Evolutionary conservation across 495 filamentous ascomycete species (phyloP), one percentile per base, ranked within the genome.

Genomic region (Tuber umbilicatum): DNA sequence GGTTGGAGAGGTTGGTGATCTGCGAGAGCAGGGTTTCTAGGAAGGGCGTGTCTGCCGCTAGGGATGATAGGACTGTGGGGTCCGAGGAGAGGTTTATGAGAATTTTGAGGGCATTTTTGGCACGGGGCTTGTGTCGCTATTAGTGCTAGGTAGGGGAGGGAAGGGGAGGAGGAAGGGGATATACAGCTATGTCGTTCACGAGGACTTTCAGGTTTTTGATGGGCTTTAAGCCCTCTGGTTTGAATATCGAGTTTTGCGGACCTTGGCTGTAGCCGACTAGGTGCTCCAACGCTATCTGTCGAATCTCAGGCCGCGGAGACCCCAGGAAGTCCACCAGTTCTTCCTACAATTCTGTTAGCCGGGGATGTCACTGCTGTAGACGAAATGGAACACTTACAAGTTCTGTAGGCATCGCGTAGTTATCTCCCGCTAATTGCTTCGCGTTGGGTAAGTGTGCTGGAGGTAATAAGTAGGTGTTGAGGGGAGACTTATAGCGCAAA

Each of bases 91-190:
- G 87, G 83, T 99, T 99, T 83, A 98, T 90, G 64, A 99, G 87
- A 70, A 97, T 97, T 16, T 89, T 95, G 74, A 98, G 84, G n/a
- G 91, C 94, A 87, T 97, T 91, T 79, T 93, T 93, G 35, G 94
- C 91, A 74, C 97, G 97, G 79, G 91, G 88, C 93, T 97, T 55
- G 23, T 27, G 2, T 27, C 9, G 78, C 17, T 41, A 31, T 70
- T 40, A 73, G 37, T 73, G 23, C 19, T 40, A 27, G 43, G 41
- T 47, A 21, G 19, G 21, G 19, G 21, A 9, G 21, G 21, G 35
- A 17, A 21, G 21, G 31, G 21, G 45, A 40, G 35, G 37, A 2
- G 42, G 16, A 27, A 39, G 37, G 23, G 73, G 71, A 83, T 88
- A 83, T 85, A 94, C 93, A 42, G 88, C 85, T 80, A 94, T 89